Evolutionary conservation across 305 asterid genomes (phyloP).

Genomic region (Fraxinus xanthoxyloides): DNA sequence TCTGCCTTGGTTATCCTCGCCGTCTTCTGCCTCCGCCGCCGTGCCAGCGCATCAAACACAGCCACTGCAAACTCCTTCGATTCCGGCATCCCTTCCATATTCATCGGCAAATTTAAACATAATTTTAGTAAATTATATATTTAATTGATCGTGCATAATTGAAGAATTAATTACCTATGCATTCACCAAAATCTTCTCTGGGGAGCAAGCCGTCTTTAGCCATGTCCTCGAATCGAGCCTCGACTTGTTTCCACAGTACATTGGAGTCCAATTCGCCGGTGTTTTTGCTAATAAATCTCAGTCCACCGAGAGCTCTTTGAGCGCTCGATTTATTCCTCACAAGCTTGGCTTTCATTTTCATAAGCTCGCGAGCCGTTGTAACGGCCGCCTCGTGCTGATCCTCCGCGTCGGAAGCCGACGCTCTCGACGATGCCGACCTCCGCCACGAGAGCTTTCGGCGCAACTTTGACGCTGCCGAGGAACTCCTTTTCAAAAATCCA

Average conservation of each 20-base stretch:
- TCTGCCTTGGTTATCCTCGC: slow-evolving; percentile 64
- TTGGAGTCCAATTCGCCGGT: slow-evolving; percentile 44
- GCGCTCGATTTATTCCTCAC: slow-evolving; percentile 77
- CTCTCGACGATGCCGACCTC: slow-evolving; percentile 37
- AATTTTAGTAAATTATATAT: neutral
- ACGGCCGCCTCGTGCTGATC: slow-evolving; percentile 30
- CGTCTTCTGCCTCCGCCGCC: slow-evolving; percentile 68
- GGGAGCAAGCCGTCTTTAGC: slow-evolving; percentile 68
- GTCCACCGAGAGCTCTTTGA: slow-evolving; percentile 79
- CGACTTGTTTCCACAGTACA: slow-evolving; percentile 67
- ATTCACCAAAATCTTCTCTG: slow-evolving; percentile 79
- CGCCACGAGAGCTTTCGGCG: neutral
- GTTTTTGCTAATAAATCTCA: slow-evolving; percentile 70
- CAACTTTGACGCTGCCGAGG: slow-evolving; percentile 33
- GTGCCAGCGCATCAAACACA: slow-evolving; percentile 72
- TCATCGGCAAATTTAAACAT: neutral
- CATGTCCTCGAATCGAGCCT: slow-evolving; percentile 56
- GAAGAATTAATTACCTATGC: slow-evolving; percentile 55
- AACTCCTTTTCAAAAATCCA: slow-evolving; percentile 46
- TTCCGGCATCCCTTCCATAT: slow-evolving; percentile 71
- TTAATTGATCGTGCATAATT: neutral
- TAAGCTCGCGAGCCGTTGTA: slow-evolving; percentile 47
- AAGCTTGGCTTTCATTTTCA: slow-evolving; percentile 61
- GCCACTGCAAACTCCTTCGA: slow-evolving; percentile 92
- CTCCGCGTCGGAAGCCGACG: slow-evolving; percentile 38